phyloP scores from a whole-genome alignment of 257 asterid species.

The Salvia splendens region DNA sequence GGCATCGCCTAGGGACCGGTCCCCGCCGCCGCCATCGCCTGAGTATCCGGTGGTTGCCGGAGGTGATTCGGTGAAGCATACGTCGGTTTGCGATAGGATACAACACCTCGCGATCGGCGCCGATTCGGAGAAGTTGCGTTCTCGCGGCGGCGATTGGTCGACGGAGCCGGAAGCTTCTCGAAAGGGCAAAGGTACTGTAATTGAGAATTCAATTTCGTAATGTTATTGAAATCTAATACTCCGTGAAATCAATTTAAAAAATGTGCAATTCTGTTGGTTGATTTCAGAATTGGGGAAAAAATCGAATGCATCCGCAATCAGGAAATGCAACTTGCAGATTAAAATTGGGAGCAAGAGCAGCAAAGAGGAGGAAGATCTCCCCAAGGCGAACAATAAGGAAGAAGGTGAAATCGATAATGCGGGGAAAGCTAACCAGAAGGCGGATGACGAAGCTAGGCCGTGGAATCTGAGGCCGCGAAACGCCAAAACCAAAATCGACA shows the following conservation, averaged over 20 bases:
- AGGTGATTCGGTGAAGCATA: background rate
- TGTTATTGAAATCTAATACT: background rate
- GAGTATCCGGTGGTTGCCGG: background rate
- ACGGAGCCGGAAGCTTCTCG: constrained; percentile 25
- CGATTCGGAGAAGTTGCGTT: constrained; percentile 22
- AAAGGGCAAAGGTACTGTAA: constrained; percentile 22
- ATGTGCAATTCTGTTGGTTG: constrained; percentile 6
- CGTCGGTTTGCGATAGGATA: constrained; percentile 10
- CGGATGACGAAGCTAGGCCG: constrained; percentile 42
- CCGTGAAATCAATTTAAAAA: constrained; percentile 24
- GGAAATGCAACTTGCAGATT: constrained; percentile 40
- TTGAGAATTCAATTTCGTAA: constrained; percentile 4
- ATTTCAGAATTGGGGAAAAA: constrained; percentile 23
- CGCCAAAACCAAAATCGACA: constrained; percentile 20
- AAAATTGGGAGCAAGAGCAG: constrained; percentile 34
- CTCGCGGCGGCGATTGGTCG: constrained; percentile 22
- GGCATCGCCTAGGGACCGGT: constrained; percentile 21
- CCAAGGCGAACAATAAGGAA: constrained; percentile 10
- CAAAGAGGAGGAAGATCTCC: constrained; percentile 21
- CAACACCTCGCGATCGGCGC: background rate
- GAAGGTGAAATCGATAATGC: background rate
- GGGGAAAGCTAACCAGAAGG: constrained; percentile 19
- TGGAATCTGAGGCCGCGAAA: constrained; percentile 73
- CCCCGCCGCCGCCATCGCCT: constrained; percentile 20
- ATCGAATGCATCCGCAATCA: constrained; percentile 20